Conservation (phyloP, 345 rosid species). For the Litchi chinensis region DNA sequence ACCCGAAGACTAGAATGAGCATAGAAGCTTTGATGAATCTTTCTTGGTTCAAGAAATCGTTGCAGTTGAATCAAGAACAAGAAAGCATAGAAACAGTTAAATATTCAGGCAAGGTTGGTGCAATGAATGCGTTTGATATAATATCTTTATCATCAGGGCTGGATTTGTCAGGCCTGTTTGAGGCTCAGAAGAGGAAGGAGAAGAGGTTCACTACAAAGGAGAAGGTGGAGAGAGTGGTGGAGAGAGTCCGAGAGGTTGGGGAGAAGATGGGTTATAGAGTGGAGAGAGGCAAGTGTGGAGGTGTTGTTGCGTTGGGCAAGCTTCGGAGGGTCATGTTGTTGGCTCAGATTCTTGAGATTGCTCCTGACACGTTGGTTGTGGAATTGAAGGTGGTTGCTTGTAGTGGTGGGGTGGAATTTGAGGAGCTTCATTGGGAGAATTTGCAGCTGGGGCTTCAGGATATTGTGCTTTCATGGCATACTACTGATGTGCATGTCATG, state of each 20-base stretch:
- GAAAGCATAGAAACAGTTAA: constrained; percentile 9
- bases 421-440: constrained; percentile 67
- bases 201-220: constrained; percentile 61
- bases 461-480: constrained; percentile 65
- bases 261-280: constrained; percentile 64
- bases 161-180: constrained; percentile 71
- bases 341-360: constrained; percentile 55
- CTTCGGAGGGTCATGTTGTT: constrained; percentile 47
- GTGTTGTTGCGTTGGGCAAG: constrained; percentile 58
- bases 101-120: neutral
- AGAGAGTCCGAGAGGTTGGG: constrained; percentile 62
- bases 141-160: constrained; percentile 71
- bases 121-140: constrained; percentile 71
- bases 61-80: constrained; percentile 24
- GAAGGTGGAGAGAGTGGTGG: constrained; percentile 52
- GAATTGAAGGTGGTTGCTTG: constrained; percentile 53
- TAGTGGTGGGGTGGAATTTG: constrained; percentile 42
- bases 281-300: constrained; percentile 57
- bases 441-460: constrained; percentile 63
- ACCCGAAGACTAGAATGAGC: constrained; percentile 69
- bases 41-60: constrained; percentile 58
- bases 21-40: constrained; percentile 46
- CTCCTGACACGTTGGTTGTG: constrained; percentile 51
- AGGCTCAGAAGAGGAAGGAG: constrained; percentile 44
- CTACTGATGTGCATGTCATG: constrained; percentile 20